Conservation (phyloP, 805 yeast genomes). For the Lachancea lanzarotensis region DNA sequence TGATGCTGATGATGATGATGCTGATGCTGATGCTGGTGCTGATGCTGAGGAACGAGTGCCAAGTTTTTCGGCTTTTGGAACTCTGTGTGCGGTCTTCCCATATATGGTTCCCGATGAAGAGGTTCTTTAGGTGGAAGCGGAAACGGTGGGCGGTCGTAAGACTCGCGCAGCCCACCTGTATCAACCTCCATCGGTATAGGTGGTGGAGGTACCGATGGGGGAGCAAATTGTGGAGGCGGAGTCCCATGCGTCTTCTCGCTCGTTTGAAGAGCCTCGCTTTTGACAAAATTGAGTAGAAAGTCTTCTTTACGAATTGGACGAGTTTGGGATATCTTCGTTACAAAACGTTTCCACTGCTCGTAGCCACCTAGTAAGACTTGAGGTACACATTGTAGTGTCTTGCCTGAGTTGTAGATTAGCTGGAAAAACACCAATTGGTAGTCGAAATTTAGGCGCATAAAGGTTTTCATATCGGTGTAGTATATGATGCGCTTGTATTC, state of each 20-base stretch:
- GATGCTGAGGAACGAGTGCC: not conserved
- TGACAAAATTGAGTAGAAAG: slow-evolving; percentile 13
- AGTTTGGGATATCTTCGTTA: slow-evolving; percentile 27
- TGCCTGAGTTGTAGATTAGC: slow-evolving; percentile 19
- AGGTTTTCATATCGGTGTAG: slow-evolving; percentile 35
- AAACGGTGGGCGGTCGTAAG: slow-evolving; percentile 4
- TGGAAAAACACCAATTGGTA: slow-evolving; percentile 30
- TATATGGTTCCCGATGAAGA: slow-evolving; percentile 1
- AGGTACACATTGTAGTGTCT: slow-evolving; percentile 19
- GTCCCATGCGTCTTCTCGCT: slow-evolving; percentile 21
- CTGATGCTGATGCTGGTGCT: not conserved
- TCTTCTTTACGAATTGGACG: slow-evolving; percentile 21
- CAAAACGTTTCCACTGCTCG: slow-evolving; percentile 37
- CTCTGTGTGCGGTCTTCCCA: not conserved
- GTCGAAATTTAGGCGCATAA: slow-evolving; percentile 28
- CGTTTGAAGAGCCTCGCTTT: not conserved
- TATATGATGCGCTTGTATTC: slow-evolving; percentile 34
- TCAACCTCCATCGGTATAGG: not conserved
- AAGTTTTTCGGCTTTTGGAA: not conserved
- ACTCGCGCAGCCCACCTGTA: not conserved
- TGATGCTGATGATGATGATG: not conserved
- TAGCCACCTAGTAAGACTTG: slow-evolving; percentile 40
- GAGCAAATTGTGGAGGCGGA: slow-evolving; percentile 27
- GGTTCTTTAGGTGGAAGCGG: slow-evolving; percentile 9
- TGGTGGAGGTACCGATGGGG: slow-evolving; percentile 20